Evolutionary conservation across 345 rosid genomes (phyloP).

Genomic region (Eucalyptus tenuipes): DNA sequence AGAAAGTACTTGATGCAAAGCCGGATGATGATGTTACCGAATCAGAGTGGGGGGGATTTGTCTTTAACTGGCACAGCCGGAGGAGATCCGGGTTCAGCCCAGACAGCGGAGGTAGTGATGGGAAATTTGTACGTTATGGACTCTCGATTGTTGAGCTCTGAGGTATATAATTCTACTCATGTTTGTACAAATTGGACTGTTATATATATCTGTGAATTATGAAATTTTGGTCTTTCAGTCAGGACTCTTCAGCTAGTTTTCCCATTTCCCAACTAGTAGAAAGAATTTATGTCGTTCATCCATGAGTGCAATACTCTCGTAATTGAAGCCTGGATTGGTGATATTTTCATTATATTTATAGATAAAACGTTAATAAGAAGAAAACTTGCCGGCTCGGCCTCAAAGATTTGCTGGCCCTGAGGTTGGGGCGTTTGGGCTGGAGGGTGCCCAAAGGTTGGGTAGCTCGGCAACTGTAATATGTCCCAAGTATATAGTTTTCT

Average conservation of each 20-base stretch:
- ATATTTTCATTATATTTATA: neutral
- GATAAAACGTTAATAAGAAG: neutral
- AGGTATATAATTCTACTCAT: conserved; percentile 10
- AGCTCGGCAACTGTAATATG: neutral
- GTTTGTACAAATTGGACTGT: conserved; percentile 9
- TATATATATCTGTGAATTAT: neutral
- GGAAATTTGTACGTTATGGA: neutral
- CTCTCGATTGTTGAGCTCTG: conserved; percentile 4
- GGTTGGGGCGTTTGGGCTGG: neutral
- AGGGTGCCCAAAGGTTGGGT: neutral
- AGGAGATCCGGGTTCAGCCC: neutral
- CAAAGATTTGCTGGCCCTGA: neutral
- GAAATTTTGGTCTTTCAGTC: neutral
- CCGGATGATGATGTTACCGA: neutral
- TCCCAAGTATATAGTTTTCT: neutral
- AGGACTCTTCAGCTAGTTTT: neutral
- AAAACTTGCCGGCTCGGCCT: neutral
- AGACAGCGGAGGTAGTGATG: conserved; percentile 5
- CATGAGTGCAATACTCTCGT: neutral
- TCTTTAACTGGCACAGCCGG: conserved; percentile 7
- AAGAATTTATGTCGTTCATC: neutral
- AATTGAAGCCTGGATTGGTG: neutral
- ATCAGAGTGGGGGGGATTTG: neutral
- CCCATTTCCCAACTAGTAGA: neutral
- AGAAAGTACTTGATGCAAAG: neutral